phyloP scores from a whole-genome alignment of 2,329 filamentous ascomycete species.

The Exophiala lecanii-corni region DNA sequence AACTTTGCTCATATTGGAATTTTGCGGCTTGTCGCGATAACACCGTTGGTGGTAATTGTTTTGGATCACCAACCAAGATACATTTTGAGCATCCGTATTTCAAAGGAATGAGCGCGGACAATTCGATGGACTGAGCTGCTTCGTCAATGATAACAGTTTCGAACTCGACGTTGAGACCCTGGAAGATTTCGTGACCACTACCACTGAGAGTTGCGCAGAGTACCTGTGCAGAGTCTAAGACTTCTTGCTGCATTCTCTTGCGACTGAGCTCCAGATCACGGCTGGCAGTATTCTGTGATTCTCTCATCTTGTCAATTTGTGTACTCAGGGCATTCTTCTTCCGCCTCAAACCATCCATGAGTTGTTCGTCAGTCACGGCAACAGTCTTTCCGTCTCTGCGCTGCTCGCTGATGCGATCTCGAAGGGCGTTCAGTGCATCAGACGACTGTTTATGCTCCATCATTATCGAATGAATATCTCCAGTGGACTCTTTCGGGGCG shows the following conservation, averaged over 20 bases:
- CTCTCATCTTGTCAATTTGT: conserved; percentile 81
- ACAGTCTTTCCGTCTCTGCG: conserved; percentile 48
- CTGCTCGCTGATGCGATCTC: conserved; percentile 65
- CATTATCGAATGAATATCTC: conserved; percentile 64
- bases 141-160: conserved; percentile 98
- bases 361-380: conserved; percentile 57
- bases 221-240: conserved; percentile 85
- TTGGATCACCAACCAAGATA: conserved; percentile 94
- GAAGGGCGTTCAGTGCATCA: conserved; percentile 64
- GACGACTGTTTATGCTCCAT: conserved; percentile 58
- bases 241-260: conserved; percentile 80
- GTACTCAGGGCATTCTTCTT: conserved; percentile 72
- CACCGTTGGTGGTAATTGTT: conserved; percentile 93
- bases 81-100: conserved; percentile 98
- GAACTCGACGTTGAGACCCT: conserved; percentile 88
- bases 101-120: conserved; percentile 90
- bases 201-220: conserved; percentile 93
- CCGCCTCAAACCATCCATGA: conserved; percentile 73
- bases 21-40: conserved; percentile 86
- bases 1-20: conserved; percentile 94
- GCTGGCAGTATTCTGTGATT: conserved; percentile 73
- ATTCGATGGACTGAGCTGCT: conserved; percentile 94
- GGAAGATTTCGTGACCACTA: conserved; percentile 96
- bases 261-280: conserved; percentile 83
- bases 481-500: conserved; percentile 40